Evolutionary conservation across 768 basidiomycete genomes (phyloP).

Genomic region (Ramaria rubella): DNA sequence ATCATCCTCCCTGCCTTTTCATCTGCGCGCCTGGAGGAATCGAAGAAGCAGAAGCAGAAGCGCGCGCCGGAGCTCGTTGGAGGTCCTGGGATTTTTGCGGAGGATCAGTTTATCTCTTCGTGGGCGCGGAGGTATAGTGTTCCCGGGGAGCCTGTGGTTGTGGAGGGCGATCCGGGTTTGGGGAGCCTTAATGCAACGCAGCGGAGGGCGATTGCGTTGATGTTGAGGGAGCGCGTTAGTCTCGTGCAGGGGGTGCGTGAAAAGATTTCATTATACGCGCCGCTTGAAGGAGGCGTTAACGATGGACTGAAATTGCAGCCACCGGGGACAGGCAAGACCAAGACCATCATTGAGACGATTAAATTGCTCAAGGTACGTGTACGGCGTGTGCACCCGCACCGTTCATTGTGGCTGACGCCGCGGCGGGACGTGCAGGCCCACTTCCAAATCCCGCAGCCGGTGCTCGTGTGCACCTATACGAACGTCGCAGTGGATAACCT

Average conservation of each 20-base stretch:
- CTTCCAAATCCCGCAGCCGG: conserved; percentile 76
- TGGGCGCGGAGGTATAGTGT: conserved; percentile 70
- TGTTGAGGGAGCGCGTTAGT: conserved; percentile 74
- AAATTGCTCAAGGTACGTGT: conserved; percentile 63
- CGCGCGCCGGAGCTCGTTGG: too few species aligned
- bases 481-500: conserved; percentile 92
- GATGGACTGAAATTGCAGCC: conserved; percentile 42
- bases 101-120: conserved; percentile 71
- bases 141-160: conserved; percentile 43
- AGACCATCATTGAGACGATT: conserved; percentile 82
- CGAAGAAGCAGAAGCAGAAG: background rate
- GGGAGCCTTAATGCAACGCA: conserved; percentile 67
- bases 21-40: conserved; percentile 18
- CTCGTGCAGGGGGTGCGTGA: conserved; percentile 78
- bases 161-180: conserved; percentile 76
- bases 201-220: conserved; percentile 73
- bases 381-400: too few species aligned
- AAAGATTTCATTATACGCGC: background rate
- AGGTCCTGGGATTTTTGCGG: conserved; percentile 55
- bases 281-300: background rate
- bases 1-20: conserved; percentile 55
- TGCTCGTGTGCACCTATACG: conserved; percentile 91
- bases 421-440: conserved; percentile 42
- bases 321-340: conserved; percentile 90
- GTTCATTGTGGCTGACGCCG: background rate